These are phyloP conservation scores for Russula griseocarnosa DNA, from an alignment of 768 basidiomycete species.

Conservation along the genomic window DNA sequence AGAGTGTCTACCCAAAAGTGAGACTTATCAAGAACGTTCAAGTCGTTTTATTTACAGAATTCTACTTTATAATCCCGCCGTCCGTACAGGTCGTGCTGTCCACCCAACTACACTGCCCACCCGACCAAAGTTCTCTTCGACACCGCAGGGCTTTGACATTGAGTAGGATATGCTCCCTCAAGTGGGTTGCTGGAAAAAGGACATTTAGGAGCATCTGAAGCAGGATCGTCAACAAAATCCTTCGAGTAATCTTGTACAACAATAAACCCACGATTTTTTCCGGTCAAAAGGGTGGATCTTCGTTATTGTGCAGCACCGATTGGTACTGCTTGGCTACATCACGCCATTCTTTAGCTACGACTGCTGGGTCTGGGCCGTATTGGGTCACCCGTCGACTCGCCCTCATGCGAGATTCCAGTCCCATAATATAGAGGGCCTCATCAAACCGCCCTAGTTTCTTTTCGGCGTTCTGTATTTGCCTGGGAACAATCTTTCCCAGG, in stretches of 20 bases:
- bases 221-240: neutral
- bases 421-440: constrained; percentile 15
- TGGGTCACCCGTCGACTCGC: constrained; percentile 1
- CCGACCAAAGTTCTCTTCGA: constrained; percentile 88
- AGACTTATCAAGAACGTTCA: constrained; percentile 18
- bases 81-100: constrained; percentile 75
- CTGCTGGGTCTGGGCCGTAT: constrained; percentile 1
- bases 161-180: constrained; percentile 74
- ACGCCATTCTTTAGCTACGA: constrained; percentile 14
- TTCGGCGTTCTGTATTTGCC: constrained; percentile 10
- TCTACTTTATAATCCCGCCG: constrained; percentile 40
- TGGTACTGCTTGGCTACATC: constrained; percentile 18
- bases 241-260: neutral
- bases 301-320: constrained; percentile 15
- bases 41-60: neutral
- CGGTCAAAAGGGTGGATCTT: neutral
- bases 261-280: neutral
- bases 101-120: constrained; percentile 93
- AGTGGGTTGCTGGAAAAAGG: constrained; percentile 71
- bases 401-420: constrained; percentile 18
- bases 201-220: constrained; percentile 34
- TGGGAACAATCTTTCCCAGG: constrained; percentile 18
- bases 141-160: constrained; percentile 63
- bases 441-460: constrained; percentile 15
- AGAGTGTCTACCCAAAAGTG: constrained; percentile 61